Conservation (phyloP, 257 asterid genomes). For the Leonotis leonurus region DNA sequence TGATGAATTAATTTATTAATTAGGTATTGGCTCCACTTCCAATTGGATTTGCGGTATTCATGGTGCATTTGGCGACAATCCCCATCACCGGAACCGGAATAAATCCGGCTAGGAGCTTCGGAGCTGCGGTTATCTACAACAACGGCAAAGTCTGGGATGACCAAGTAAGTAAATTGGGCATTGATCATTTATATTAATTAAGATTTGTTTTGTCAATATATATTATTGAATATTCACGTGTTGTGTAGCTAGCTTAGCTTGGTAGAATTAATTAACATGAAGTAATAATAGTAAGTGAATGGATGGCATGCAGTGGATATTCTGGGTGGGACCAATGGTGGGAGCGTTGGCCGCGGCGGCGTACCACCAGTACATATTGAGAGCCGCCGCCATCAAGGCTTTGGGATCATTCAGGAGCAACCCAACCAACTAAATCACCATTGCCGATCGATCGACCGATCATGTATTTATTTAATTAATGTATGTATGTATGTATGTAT, state of each 20-base stretch:
- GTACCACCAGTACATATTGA: constrained; percentile 74
- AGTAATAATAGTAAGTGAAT: too few relatives aligned
- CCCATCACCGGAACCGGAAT: constrained; percentile 90
- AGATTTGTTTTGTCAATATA: background rate
- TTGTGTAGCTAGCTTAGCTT: too few relatives aligned
- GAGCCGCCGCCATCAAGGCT: constrained; percentile 79
- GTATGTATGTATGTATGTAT: background rate
- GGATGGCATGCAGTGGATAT: constrained; percentile 76
- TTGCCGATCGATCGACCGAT: too few relatives aligned
- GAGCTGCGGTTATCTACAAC: constrained; percentile 79
- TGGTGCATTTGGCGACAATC: constrained; percentile 93
- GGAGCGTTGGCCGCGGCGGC: constrained; percentile 85
- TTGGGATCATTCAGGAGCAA: constrained; percentile 89
- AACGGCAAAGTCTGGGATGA: constrained; percentile 62
- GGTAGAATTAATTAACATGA: too few relatives aligned
- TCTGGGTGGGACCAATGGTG: constrained; percentile 87
- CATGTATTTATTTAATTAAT: background rate
- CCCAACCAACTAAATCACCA: constrained; percentile 63
- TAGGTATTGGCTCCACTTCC: constrained; percentile 97
- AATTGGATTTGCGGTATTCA: constrained; percentile 79
- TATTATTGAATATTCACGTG: too few relatives aligned
- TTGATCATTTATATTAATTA: background rate
- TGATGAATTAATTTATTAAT: constrained; percentile 8
- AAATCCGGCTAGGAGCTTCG: constrained; percentile 86
- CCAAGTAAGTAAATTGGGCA: constrained; percentile 34